Conservation (phyloP, 805 yeast species). For the Zygoascus ofunaensis region DNA sequence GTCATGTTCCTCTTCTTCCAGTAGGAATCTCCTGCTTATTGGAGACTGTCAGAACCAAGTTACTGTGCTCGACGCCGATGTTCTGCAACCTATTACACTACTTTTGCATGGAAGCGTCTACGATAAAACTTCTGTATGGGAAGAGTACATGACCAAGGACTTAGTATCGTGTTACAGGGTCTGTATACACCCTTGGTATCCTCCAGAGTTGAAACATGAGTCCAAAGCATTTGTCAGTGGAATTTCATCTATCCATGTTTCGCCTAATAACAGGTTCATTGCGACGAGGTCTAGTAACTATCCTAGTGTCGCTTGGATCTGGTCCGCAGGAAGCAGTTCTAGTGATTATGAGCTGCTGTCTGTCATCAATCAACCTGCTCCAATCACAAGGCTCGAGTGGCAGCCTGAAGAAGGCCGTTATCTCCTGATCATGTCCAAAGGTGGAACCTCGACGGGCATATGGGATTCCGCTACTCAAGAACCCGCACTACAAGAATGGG, state of each 20-base stretch:
- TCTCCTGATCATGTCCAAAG: conserved; percentile 7
- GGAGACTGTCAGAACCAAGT: conserved; percentile 15
- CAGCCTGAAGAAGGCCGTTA: background rate
- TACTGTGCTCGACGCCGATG: conserved; percentile 7
- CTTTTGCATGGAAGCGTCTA: conserved; percentile 15
- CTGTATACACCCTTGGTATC: conserved; percentile 7
- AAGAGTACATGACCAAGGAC: conserved; percentile 7
- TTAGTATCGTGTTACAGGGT: conserved; percentile 5
- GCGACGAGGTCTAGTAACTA: conserved; percentile 11
- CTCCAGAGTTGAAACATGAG: background rate
- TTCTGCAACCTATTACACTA: conserved; percentile 9
- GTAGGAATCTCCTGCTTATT: conserved; percentile 13
- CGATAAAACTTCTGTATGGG: conserved; percentile 15
- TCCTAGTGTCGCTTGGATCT: conserved; percentile 18
- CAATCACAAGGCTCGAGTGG: conserved; percentile 3
- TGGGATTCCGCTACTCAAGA: conserved; percentile 9
- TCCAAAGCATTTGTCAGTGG: conserved; percentile 5
- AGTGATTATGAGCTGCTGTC: conserved; percentile 5
- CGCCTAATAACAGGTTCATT: conserved; percentile 8
- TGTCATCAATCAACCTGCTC: conserved; percentile 11
- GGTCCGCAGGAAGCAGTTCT: conserved; percentile 8
- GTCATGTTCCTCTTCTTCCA: background rate
- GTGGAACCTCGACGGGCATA: conserved; percentile 6
- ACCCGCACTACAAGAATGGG: conserved; percentile 3
- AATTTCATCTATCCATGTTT: conserved; percentile 9